These are phyloP conservation scores for Entamoeba histolytica DNA, from an alignment of 208 protist species.

Conservation along the genomic window DNA sequence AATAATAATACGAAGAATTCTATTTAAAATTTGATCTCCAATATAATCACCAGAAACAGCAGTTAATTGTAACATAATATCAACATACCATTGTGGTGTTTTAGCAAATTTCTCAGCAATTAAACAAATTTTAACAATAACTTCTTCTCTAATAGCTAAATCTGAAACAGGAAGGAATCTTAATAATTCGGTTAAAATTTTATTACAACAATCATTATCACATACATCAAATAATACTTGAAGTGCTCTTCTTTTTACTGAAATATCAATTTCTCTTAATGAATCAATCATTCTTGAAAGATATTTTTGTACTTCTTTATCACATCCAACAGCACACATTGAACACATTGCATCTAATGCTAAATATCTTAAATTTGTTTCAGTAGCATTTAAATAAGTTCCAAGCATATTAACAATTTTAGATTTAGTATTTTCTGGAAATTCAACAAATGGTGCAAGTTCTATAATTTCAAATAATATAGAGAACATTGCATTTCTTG, in stretches of 20 bases:
- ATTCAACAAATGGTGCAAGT: neutral
- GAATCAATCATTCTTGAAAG: neutral
- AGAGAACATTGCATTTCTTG: neutral
- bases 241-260: neutral
- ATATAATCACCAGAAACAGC: neutral
- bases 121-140: neutral
- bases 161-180: neutral
- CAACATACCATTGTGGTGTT: neutral
- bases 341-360: neutral
- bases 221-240: neutral
- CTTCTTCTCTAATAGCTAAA: neutral
- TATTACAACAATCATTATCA: neutral
- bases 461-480: neutral
- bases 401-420: neutral
- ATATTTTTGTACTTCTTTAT: neutral
- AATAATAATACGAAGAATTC: neutral
- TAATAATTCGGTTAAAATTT: neutral
- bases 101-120: neutral
- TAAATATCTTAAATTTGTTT: neutral
- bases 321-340: neutral
- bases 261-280: neutral
- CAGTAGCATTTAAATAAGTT: neutral
- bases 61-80: neutral
- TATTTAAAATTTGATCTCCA: neutral
- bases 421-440: neutral